A percentile compares a stretch with the other conserved stretches of the same genome.
Conservation (phyloP, 352 stramenopile genomes). For the Pseudoperonospora humuli region DNA sequence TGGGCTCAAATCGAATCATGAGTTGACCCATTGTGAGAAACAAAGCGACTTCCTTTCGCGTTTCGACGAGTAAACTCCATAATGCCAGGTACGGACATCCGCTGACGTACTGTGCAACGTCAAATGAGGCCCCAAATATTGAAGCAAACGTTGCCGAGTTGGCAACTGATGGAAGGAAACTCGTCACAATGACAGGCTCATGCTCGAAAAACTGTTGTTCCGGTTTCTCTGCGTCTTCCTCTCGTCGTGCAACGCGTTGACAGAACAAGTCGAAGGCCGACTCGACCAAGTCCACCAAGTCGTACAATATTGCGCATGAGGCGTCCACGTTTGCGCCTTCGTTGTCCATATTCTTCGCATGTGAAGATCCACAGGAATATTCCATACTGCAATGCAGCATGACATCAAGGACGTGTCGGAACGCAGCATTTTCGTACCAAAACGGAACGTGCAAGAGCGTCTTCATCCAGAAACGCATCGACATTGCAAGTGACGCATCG, state of each 20-base stretch:
- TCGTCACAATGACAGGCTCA: conserved; percentile 35
- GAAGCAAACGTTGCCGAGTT: conserved; percentile 44
- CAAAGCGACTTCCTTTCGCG: conserved; percentile 62
- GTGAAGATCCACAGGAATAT: conserved; percentile 10
- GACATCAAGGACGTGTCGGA: conserved; percentile 63
- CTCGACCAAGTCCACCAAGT: conserved; percentile 32
- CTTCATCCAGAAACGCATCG: conserved; percentile 55
- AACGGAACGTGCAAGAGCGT: conserved; percentile 61
- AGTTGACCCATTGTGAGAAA: conserved; percentile 58
- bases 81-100: conserved; percentile 58
- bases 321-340: not conserved
- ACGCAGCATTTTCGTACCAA: conserved; percentile 68
- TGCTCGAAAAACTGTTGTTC: conserved; percentile 31
- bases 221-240: conserved; percentile 21
- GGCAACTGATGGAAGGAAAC: conserved; percentile 47
- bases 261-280: conserved; percentile 33
- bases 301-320: conserved; percentile 22
- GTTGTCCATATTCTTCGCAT: not conserved
- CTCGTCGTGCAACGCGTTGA: conserved; percentile 20
- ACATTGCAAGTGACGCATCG: conserved; percentile 25
- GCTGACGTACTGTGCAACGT: conserved; percentile 56
- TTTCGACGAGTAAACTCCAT: conserved; percentile 66
- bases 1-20: conserved; percentile 69
- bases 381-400: conserved; percentile 62
- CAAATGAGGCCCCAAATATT: conserved; percentile 52